Evolutionary conservation across 768 basidiomycete genomes (phyloP).

Genomic region (Leccinellum luteum): DNA sequence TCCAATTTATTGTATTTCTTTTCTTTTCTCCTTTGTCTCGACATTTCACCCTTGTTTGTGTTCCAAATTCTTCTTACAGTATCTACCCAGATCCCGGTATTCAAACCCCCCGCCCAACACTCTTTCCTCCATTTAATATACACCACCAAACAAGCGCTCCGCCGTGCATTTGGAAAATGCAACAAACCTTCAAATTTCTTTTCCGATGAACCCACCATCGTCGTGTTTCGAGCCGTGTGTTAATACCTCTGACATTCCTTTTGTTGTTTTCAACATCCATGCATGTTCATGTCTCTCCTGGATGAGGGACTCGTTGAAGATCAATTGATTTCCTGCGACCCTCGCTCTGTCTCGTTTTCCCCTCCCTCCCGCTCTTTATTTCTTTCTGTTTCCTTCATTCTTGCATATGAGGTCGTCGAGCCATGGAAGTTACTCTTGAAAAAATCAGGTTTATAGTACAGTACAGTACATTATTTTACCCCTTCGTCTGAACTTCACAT

Average conservation of each 20-base stretch:
- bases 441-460: no score
- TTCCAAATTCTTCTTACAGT: conserved; percentile 1
- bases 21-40: not conserved
- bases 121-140: not conserved
- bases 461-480: no score
- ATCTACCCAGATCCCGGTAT: conserved; percentile 12
- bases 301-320: not conserved
- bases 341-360: no score
- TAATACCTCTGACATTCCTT: not conserved
- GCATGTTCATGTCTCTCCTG: not conserved
- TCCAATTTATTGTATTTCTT: not conserved
- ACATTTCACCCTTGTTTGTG: not conserved
- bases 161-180: not conserved
- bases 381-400: no score
- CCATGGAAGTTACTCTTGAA: no score
- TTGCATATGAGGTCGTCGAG: no score
- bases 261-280: not conserved
- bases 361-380: no score
- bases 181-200: no score
- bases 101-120: not conserved
- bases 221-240: not conserved
- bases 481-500: no score
- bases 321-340: not conserved
- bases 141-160: not conserved
- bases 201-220: not conserved